phyloP scores from a whole-genome alignment of 345 rosid species.

The Gossypium rotundifolium region DNA sequence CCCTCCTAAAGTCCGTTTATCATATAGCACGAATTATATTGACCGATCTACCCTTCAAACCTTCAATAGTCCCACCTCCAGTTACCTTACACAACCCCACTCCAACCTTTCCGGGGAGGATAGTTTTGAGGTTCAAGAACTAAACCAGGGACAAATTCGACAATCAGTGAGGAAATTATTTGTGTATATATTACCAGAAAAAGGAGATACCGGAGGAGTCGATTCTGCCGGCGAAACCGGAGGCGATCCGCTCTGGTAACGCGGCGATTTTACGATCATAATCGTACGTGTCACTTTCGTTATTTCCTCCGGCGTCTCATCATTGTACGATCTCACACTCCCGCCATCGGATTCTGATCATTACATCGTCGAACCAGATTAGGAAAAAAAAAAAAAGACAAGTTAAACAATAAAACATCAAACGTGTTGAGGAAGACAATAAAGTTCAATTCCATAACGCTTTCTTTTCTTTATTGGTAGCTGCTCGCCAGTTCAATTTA shows the following conservation, averaged over 20 bases:
- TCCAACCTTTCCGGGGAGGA: too few relatives aligned
- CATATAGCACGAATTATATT: neutral
- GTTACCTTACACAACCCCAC: neutral
- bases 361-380: neutral
- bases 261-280: conserved; percentile 83
- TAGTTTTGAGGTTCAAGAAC: neutral
- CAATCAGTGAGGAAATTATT: neutral
- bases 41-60: neutral
- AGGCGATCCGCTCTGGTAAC: conserved; percentile 64
- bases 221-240: conserved; percentile 87
- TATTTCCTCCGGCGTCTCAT: conserved; percentile 35
- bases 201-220: conserved; percentile 75
- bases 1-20: conserved; percentile 11
- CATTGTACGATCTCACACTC: conserved; percentile 42
- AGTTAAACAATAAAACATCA: neutral
- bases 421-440: neutral
- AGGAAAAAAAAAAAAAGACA: neutral
- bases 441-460: neutral
- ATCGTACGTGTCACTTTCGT: conserved; percentile 72
- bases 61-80: neutral
- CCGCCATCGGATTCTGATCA: conserved; percentile 55
- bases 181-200: conserved; percentile 48
- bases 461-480: neutral
- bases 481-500: neutral
- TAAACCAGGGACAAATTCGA: neutral